Conservation (phyloP, 2,329 filamentous ascomycete genomes). For the Gyromitra esculenta region DNA sequence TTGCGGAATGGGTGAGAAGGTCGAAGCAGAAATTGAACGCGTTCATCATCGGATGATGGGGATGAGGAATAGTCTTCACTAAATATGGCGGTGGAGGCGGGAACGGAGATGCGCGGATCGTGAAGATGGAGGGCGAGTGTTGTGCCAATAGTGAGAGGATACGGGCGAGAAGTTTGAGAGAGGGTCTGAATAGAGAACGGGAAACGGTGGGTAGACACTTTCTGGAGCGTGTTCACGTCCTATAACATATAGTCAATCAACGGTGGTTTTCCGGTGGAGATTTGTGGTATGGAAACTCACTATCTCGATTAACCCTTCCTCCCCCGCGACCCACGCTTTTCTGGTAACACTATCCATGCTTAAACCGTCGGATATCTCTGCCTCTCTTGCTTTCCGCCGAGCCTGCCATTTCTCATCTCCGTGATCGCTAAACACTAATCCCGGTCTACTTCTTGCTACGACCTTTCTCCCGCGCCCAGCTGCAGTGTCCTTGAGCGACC, state of each 20-base stretch:
- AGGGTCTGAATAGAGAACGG: slow-evolving; percentile 85
- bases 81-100: slow-evolving; percentile 51
- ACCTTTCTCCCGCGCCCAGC: slow-evolving; percentile 42
- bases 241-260: slow-evolving; percentile 6
- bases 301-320: slow-evolving; percentile 51
- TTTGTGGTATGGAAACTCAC: slow-evolving; percentile 12
- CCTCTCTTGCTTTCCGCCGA: slow-evolving; percentile 43
- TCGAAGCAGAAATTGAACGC: slow-evolving; percentile 36
- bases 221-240: slow-evolving; percentile 55
- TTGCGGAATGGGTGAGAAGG: slow-evolving; percentile 58
- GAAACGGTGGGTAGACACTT: slow-evolving; percentile 63
- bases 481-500: slow-evolving; percentile 47
- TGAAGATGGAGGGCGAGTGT: slow-evolving; percentile 82
- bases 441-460: slow-evolving; percentile 51
- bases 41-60: slow-evolving; percentile 59
- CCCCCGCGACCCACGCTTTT: slow-evolving; percentile 45
- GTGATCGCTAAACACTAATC: slow-evolving; percentile 43
- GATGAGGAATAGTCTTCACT: slow-evolving; percentile 48
- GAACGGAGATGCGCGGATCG: slow-evolving; percentile 71
- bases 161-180: slow-evolving; percentile 72
- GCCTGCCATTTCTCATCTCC: slow-evolving; percentile 41
- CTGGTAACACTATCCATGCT: slow-evolving; percentile 53
- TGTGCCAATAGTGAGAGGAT: slow-evolving; percentile 85
- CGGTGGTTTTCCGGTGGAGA: neutral
- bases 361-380: slow-evolving; percentile 48